These are phyloP conservation scores for Tulasnella sp. DNA, from an alignment of 768 basidiomycete species.

Conservation along the genomic window DNA sequence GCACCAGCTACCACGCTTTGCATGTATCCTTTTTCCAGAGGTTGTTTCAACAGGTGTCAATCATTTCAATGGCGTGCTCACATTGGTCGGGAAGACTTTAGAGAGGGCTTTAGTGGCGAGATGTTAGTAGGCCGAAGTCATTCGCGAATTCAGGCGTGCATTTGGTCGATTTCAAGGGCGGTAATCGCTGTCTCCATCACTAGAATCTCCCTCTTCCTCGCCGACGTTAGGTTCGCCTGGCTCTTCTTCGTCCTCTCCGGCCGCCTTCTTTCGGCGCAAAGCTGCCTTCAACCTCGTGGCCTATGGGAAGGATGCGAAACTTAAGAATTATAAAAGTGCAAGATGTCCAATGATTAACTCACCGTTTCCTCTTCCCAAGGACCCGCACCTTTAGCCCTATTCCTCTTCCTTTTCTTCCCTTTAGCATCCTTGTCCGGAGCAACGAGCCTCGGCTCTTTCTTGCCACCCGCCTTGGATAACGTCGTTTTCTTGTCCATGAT, in stretches of 20 bases:
- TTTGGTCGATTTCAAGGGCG: slow-evolving; percentile 20
- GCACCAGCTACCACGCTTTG: not conserved
- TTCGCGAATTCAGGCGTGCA: too few species aligned
- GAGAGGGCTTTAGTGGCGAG: too few species aligned
- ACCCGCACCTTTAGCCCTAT: slow-evolving; percentile 80
- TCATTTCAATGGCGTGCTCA: too few species aligned
- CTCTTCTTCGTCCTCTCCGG: not conserved
- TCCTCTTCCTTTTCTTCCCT: slow-evolving; percentile 64
- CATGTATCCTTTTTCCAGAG: not conserved
- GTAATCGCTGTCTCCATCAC: slow-evolving; percentile 44
- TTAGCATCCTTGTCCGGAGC: slow-evolving; percentile 14
- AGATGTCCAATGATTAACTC: not conserved
- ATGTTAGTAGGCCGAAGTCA: too few species aligned
- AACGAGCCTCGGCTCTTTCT: not conserved
- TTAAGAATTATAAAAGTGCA: not conserved
- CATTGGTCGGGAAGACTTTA: too few species aligned
- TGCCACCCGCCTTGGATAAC: not conserved
- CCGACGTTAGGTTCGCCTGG: not conserved
- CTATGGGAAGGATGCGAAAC: not conserved
- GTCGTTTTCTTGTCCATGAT: slow-evolving; percentile 37
- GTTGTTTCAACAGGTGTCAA: not conserved
- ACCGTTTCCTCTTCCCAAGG: slow-evolving; percentile 72
- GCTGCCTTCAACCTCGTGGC: not conserved
- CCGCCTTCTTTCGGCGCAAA: slow-evolving; percentile 1
- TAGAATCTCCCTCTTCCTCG: slow-evolving; percentile 2